Percentiles rank a stretch among this genome's conserved stretches.
Evolutionary conservation across 2,329 filamentous ascomycete species (phyloP).

Genomic region (Aspergillus sp.): DNA sequence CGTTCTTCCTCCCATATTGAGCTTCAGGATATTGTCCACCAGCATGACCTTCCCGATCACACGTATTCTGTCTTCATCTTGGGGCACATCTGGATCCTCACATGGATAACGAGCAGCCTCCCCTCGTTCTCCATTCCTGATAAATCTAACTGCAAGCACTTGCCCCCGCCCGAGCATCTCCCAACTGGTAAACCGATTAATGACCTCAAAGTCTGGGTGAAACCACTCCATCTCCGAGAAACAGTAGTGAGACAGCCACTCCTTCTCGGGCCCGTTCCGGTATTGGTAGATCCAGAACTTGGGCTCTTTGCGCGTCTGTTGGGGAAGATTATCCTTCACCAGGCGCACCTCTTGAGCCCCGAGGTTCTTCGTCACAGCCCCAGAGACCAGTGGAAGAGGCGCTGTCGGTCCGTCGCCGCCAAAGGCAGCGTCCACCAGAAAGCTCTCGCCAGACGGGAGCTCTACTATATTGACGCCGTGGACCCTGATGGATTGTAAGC

Average conservation of each 20-base stretch:
- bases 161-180: slow-evolving; percentile 32
- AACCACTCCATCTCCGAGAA: slow-evolving; percentile 43
- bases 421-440: slow-evolving; percentile 59
- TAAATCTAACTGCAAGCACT: slow-evolving; percentile 39
- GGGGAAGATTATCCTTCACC: slow-evolving; percentile 47
- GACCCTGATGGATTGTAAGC: slow-evolving; percentile 32
- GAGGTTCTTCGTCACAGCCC: slow-evolving; percentile 46
- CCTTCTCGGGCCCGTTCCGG: slow-evolving; percentile 32
- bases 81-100: too few relatives aligned
- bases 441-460: slow-evolving; percentile 44
- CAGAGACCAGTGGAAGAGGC: slow-evolving; percentile 53
- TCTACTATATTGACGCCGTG: slow-evolving; percentile 60
- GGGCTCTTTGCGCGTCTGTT: slow-evolving; percentile 37
- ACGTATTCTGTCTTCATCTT: too few relatives aligned
- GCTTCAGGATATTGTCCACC: slow-evolving; percentile 33
- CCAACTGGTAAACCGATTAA: slow-evolving; percentile 38
- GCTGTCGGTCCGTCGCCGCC: slow-evolving; percentile 60
- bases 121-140: slow-evolving; percentile 24
- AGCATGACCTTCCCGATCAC: slow-evolving; percentile 29
- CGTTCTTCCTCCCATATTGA: slow-evolving; percentile 44
- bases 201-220: slow-evolving; percentile 38
- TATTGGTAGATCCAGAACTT: slow-evolving; percentile 56
- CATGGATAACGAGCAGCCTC: slow-evolving; percentile 2
- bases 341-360: slow-evolving; percentile 58
- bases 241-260: slow-evolving; percentile 45